Evolutionary conservation across 495 filamentous ascomycete species (phyloP).

Genomic region (Podospora pseudocomata): DNA sequence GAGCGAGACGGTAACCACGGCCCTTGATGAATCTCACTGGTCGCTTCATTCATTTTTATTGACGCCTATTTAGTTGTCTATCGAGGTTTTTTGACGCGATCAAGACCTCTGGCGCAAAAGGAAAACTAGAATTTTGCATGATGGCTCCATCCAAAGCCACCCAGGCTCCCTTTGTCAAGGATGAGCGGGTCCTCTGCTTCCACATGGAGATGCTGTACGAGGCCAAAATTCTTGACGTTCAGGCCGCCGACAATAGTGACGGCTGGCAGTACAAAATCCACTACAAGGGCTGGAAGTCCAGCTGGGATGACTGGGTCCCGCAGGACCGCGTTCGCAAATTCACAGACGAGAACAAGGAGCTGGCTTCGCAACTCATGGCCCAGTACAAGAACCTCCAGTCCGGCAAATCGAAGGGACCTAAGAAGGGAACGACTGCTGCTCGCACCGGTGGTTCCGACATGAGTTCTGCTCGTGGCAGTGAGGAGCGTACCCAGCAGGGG

Average conservation of each 20-base stretch:
- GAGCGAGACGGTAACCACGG: neutral
- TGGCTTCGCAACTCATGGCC: constrained; percentile 63
- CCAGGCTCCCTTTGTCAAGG: constrained; percentile 66
- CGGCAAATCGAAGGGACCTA: constrained; percentile 45
- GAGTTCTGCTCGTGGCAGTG: constrained; percentile 78
- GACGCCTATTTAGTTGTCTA: neutral
- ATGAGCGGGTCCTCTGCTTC: constrained; percentile 94
- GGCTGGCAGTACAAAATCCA: constrained; percentile 85
- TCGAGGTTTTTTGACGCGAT: constrained; percentile 2
- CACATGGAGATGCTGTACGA: constrained; percentile 96
- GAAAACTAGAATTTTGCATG: neutral
- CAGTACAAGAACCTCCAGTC: constrained; percentile 49
- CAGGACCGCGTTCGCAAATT: constrained; percentile 92
- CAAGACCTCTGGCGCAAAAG: neutral
- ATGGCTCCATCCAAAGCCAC: constrained; percentile 41
- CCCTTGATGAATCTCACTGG: neutral
- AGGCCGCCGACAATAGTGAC: constrained; percentile 64
- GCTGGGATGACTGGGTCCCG: constrained; percentile 99
- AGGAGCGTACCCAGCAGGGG: constrained; percentile 67
- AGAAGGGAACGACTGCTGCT: constrained; percentile 46
- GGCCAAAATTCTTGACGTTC: constrained; percentile 84
- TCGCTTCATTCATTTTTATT: neutral
- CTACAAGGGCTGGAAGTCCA: constrained; percentile 99
- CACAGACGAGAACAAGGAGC: constrained; percentile 87
- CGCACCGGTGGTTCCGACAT: constrained; percentile 66